Conservation (phyloP, 2,329 filamentous ascomycete species). For the Tolypocladium ophioglossoides region DNA sequence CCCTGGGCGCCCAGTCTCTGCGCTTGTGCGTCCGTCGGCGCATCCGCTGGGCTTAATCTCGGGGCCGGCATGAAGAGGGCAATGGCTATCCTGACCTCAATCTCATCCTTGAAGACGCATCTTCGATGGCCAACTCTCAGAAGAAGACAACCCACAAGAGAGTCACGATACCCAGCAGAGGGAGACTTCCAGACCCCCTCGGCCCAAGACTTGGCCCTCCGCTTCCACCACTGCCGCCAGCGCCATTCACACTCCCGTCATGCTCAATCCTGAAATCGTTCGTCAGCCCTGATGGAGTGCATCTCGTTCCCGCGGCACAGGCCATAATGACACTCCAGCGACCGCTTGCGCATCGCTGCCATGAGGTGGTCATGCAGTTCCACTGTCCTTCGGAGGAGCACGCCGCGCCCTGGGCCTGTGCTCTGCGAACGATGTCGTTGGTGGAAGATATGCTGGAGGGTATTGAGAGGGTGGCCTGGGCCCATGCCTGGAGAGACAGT, state of each 20-base stretch:
- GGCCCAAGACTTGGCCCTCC: neutral
- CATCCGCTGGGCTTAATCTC: no score
- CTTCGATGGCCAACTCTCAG: neutral
- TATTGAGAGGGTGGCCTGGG: neutral
- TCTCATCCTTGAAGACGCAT: neutral
- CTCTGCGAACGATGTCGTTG: conserved; percentile 9
- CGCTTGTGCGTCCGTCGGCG: no score
- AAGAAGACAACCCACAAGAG: neutral
- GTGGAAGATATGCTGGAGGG: neutral
- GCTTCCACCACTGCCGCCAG: neutral
- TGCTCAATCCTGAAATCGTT: conserved; percentile 27
- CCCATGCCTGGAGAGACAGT: neutral
- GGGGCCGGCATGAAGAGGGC: no score
- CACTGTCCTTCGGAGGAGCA: conserved; percentile 40
- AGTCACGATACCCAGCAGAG: neutral
- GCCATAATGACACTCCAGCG: conserved; percentile 34
- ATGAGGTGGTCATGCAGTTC: conserved; percentile 40
- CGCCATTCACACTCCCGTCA: conserved; percentile 10
- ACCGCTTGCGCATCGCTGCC: conserved; percentile 39
- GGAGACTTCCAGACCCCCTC: neutral
- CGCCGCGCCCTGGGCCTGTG: conserved; percentile 22
- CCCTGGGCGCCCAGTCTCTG: no score
- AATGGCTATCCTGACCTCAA: no score
- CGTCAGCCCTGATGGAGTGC: conserved; percentile 30
- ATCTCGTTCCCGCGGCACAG: conserved; percentile 34